These are phyloP conservation scores for Combretum micranthum DNA, from an alignment of 345 rosid genomes.

Conservation along the genomic window DNA sequence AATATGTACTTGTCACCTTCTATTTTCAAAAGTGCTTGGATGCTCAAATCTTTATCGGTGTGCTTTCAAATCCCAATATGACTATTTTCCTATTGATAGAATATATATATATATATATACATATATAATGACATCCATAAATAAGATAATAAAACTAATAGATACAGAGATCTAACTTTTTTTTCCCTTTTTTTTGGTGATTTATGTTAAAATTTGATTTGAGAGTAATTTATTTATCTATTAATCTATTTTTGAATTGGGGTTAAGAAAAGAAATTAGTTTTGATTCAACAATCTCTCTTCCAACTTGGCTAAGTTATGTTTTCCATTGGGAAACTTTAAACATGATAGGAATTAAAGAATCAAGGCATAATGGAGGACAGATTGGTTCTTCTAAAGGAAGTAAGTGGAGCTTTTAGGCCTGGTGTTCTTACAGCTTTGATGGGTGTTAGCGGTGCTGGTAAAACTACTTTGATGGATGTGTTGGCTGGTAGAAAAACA, in stretches of 20 bases:
- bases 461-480: conserved; percentile 50
- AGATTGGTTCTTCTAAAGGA: conserved; percentile 33
- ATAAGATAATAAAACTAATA: too few species aligned
- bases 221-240: too few species aligned
- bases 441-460: conserved; percentile 57
- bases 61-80: neutral
- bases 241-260: too few species aligned
- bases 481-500: conserved; percentile 48
- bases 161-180: too few species aligned
- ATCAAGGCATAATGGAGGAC: conserved; percentile 25
- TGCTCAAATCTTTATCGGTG: neutral
- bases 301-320: too few species aligned
- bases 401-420: conserved; percentile 40
- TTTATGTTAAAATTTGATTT: too few species aligned
- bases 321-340: too few species aligned
- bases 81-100: neutral
- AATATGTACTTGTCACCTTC: too few species aligned
- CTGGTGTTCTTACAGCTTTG: conserved; percentile 44
- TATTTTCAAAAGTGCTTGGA: neutral
- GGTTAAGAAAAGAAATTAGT: too few species aligned
- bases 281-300: too few species aligned
- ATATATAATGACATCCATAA: too few species aligned
- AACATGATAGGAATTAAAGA: conserved; percentile 31
- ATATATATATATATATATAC: neutral
- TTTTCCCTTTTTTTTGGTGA: too few species aligned